These are phyloP conservation scores for Alternaria angustiovoidea DNA, from an alignment of 2,329 filamentous ascomycete genomes.

Conservation along the genomic window DNA sequence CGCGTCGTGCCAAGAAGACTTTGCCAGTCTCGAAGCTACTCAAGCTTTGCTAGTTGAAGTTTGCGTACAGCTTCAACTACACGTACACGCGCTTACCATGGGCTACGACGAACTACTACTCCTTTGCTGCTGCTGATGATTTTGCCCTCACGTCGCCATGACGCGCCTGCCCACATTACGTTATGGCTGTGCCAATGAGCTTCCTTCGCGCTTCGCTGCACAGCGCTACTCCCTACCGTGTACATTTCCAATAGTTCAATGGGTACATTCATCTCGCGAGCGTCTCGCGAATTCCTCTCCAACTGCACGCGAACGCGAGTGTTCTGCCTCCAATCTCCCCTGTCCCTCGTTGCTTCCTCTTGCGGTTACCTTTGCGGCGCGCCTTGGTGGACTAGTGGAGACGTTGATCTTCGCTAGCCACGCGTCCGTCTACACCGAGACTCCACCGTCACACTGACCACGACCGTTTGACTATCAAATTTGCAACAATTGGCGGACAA, in stretches of 20 bases:
- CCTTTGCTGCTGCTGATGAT: not conserved
- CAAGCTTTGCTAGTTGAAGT: slow-evolving; percentile 12
- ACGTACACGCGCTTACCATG: not conserved
- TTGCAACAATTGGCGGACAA: not conserved
- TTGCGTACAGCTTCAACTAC: not conserved
- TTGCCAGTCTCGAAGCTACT: slow-evolving; percentile 5
- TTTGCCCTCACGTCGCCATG: slow-evolving; percentile 7
- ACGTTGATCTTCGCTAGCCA: slow-evolving; percentile 21
- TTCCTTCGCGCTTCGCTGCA: not conserved
- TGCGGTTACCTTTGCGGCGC: slow-evolving; percentile 13
- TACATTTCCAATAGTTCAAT: slow-evolving; percentile 7
- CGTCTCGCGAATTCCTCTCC: not conserved
- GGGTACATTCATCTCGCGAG: not conserved
- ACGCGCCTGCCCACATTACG: slow-evolving; percentile 11
- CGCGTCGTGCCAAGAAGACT: slow-evolving; percentile 7
- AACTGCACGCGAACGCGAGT: slow-evolving; percentile 3
- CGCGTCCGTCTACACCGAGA: slow-evolving; percentile 18
- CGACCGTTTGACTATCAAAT: slow-evolving; percentile 9
- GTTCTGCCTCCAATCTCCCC: slow-evolving; percentile 14
- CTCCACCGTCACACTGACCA: slow-evolving; percentile 13
- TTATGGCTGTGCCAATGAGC: slow-evolving; percentile 4
- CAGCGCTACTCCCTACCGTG: not conserved
- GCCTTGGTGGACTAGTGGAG: slow-evolving; percentile 13
- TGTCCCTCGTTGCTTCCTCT: slow-evolving; percentile 10
- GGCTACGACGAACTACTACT: not conserved